Conservation (phyloP, 2,329 filamentous ascomycete species). For the Colletotrichum lupini region DNA sequence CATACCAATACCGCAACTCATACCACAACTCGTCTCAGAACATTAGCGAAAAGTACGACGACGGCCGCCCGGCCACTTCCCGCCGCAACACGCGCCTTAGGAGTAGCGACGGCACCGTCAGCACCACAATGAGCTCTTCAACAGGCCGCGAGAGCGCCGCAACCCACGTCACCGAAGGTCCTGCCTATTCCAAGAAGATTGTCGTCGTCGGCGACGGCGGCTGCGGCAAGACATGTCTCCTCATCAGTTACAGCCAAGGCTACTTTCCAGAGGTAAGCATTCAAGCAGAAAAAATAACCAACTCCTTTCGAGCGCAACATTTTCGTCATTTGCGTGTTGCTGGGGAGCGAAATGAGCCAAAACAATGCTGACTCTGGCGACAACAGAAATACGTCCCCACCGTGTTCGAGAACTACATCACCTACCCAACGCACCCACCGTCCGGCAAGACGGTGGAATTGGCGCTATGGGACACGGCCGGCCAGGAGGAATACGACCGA, state of each 20-base stretch:
- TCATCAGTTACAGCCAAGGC: constrained; percentile 98
- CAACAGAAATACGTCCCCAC: constrained; percentile 98
- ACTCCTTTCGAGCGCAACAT: background rate
- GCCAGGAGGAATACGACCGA: constrained; percentile 98
- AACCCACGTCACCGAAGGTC: constrained; percentile 89
- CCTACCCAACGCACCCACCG: constrained; percentile 87
- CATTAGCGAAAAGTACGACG: constrained; percentile 54
- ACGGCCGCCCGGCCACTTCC: constrained; percentile 40
- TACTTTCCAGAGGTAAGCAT: constrained; percentile 95
- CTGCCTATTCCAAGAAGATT: constrained; percentile 98
- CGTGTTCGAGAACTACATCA: constrained; percentile 99
- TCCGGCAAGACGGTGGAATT: constrained; percentile 96
- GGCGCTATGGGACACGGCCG: constrained; percentile 97
- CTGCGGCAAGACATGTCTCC: constrained; percentile 96
- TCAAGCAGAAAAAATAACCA: background rate
- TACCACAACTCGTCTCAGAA: constrained; percentile 56
- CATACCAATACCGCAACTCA: constrained; percentile 64
- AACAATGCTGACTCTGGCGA: constrained; percentile 25
- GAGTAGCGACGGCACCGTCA: constrained; percentile 90
- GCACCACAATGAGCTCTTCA: constrained; percentile 82
- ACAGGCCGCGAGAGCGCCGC: constrained; percentile 81
- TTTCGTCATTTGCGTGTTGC: background rate
- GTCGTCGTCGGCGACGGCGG: constrained; percentile 98
- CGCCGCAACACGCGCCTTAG: constrained; percentile 66
- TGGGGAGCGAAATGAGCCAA: constrained; percentile 6